Percentiles rank a stretch among this genome's conserved stretches.
Conservation (phyloP, 108 stramenopile genomes). For the Craspedostauros australis region DNA sequence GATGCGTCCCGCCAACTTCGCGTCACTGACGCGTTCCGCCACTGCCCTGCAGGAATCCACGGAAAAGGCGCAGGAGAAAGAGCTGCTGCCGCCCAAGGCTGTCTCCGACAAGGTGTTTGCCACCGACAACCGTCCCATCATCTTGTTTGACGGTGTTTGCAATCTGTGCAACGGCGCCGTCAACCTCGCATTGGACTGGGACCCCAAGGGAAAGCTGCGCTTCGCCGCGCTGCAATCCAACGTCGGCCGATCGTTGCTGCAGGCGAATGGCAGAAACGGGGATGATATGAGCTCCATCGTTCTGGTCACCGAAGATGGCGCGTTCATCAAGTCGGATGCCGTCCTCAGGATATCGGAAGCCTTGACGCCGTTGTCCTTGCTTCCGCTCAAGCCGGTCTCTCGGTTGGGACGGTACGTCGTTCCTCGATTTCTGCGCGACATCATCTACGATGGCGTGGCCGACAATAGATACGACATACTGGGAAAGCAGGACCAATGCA, state of each 20-base stretch:
- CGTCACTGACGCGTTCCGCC: too few relatives aligned
- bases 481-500: slow-evolving; percentile 44
- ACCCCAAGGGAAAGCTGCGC: slow-evolving; percentile 54
- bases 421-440: slow-evolving; percentile 56
- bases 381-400: slow-evolving; percentile 38
- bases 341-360: slow-evolving; percentile 57
- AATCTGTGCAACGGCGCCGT: slow-evolving; percentile 73
- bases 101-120: slow-evolving; percentile 42
- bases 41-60: too few relatives aligned
- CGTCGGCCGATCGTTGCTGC: slow-evolving; percentile 53
- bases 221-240: slow-evolving; percentile 71
- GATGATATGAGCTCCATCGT: slow-evolving; percentile 78
- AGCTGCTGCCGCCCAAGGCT: slow-evolving; percentile 9
- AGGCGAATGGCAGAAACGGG: slow-evolving; percentile 45
- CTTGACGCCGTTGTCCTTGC: slow-evolving; percentile 42
- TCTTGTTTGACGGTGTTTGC: slow-evolving; percentile 76
- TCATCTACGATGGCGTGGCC: slow-evolving; percentile 74
- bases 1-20: too few relatives aligned
- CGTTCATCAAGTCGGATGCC: slow-evolving; percentile 63
- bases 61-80: too few relatives aligned
- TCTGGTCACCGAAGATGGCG: slow-evolving; percentile 47
- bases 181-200: slow-evolving; percentile 62
- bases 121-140: slow-evolving; percentile 50
- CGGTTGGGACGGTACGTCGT: slow-evolving; percentile 31
- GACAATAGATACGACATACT: slow-evolving; percentile 70